Percentiles rank a stretch among this genome's conserved stretches.
Conservation (phyloP, 306 rosid genomes). For the Rosa rugosa region DNA sequence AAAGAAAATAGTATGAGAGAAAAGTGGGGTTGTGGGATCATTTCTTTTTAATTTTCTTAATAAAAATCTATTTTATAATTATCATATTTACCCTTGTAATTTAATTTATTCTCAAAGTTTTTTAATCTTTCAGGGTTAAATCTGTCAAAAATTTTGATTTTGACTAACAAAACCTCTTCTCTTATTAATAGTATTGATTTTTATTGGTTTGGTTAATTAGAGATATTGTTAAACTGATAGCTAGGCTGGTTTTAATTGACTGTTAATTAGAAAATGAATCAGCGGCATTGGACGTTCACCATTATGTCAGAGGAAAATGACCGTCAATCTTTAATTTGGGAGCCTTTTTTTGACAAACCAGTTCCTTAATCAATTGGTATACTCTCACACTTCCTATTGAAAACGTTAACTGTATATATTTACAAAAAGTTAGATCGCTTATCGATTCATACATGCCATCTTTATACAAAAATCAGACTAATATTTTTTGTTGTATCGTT, state of each 20-base stretch:
- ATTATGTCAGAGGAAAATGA: neutral
- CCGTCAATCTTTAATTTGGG: neutral
- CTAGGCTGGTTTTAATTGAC: neutral
- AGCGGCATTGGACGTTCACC: neutral
- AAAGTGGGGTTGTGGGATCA: too few species aligned
- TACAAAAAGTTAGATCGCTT: too few species aligned
- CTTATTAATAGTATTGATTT: neutral
- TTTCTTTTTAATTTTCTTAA: too few species aligned
- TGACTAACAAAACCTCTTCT: too few species aligned
- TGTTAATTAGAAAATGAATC: neutral
- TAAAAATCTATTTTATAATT: too few species aligned
- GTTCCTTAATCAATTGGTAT: neutral
- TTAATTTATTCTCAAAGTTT: too few species aligned
- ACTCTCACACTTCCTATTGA: neutral
- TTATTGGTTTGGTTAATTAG: neutral
- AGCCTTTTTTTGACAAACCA: neutral
- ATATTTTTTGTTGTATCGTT: neutral
- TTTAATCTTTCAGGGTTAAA: too few species aligned
- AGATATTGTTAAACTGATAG: neutral
- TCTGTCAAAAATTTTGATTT: too few species aligned
- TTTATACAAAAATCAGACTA: too few species aligned
- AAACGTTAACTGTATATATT: neutral
- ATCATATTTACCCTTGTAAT: too few species aligned
- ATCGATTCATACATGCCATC: neutral
- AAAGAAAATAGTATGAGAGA: too few species aligned